phyloP scores from a whole-genome alignment of 2,329 filamentous ascomycete species.

The Diaporthe nobilis region DNA sequence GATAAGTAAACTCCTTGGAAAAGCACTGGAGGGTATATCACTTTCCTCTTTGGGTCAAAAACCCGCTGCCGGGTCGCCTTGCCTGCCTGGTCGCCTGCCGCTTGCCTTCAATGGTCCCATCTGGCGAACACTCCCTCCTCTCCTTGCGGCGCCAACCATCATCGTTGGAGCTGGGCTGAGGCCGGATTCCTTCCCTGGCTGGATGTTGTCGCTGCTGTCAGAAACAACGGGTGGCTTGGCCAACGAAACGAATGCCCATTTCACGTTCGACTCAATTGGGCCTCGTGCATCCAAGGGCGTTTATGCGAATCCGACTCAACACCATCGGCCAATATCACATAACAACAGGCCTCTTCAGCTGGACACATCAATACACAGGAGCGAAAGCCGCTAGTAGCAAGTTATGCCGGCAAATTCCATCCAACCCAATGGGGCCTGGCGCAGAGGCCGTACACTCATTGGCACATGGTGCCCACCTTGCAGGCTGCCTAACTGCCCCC shows the following conservation, averaged over 20 bases:
- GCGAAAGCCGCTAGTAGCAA: slow-evolving; percentile 11
- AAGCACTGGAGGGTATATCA: not conserved
- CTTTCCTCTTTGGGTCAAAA: slow-evolving; percentile 15
- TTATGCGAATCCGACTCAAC: not conserved
- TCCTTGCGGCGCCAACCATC: slow-evolving; percentile 6
- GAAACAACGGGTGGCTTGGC: slow-evolving; percentile 29
- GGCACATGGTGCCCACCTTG: not conserved
- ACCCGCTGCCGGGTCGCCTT: slow-evolving; percentile 13
- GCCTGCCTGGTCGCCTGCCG: slow-evolving; percentile 5
- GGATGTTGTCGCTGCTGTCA: slow-evolving; percentile 20
- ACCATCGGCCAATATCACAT: slow-evolving; percentile 12
- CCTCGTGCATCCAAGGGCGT: not conserved
- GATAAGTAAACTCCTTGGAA: not conserved
- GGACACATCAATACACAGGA: slow-evolving; percentile 8
- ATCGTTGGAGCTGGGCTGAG: not conserved
- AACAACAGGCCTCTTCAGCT: slow-evolving; percentile 7
- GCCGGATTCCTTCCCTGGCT: not conserved
- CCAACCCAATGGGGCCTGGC: slow-evolving; percentile 7
- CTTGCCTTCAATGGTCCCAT: slow-evolving; percentile 6
- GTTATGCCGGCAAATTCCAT: slow-evolving; percentile 19
- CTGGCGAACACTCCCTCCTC: slow-evolving; percentile 21
- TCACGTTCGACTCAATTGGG: not conserved
- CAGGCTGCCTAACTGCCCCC: not conserved
- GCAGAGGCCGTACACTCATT: not conserved
- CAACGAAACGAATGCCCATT: slow-evolving; percentile 11